Evolutionary conservation across 2,329 filamentous ascomycete genomes (phyloP).

Genomic region (Fusarium stilboides): DNA sequence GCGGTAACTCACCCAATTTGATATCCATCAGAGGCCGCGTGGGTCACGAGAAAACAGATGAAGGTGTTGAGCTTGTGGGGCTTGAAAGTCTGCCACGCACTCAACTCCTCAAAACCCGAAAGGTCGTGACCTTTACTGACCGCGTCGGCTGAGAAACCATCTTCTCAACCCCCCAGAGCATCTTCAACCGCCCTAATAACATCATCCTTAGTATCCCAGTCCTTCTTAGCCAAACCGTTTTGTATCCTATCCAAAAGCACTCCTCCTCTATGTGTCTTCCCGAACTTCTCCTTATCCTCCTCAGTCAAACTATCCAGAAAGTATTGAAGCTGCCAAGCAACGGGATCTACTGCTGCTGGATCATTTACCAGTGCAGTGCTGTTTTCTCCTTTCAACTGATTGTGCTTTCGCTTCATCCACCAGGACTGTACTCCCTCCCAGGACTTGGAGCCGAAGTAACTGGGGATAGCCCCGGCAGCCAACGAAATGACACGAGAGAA

Average conservation of each 20-base stretch:
- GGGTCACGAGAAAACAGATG: too few species aligned
- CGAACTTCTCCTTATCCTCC: not conserved
- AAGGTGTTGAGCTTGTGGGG: too few species aligned
- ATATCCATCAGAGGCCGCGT: too few species aligned
- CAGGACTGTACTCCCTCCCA: rapidly evolving
- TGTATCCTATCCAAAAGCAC: not conserved
- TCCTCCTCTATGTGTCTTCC: not conserved
- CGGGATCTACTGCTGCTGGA: not conserved
- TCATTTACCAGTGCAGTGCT: not conserved
- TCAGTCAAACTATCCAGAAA: not conserved
- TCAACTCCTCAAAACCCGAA: too few species aligned
- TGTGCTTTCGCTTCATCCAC: not conserved
- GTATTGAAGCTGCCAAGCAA: not conserved
- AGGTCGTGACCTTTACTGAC: too few species aligned
- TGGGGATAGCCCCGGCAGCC: not conserved
- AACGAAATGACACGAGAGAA: not conserved
- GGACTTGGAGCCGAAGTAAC: too few species aligned
- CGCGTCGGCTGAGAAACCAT: too few species aligned
- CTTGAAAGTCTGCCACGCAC: too few species aligned
- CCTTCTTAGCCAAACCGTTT: not conserved
- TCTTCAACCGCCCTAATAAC: not conserved
- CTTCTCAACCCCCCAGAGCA: too few species aligned
- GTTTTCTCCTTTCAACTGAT: not conserved
- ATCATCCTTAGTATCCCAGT: not conserved
- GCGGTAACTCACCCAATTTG: too few species aligned